Base-by-base conservation (phyloP, 2,329 filamentous ascomycete species). In the Curvularia spicifera region DNA sequence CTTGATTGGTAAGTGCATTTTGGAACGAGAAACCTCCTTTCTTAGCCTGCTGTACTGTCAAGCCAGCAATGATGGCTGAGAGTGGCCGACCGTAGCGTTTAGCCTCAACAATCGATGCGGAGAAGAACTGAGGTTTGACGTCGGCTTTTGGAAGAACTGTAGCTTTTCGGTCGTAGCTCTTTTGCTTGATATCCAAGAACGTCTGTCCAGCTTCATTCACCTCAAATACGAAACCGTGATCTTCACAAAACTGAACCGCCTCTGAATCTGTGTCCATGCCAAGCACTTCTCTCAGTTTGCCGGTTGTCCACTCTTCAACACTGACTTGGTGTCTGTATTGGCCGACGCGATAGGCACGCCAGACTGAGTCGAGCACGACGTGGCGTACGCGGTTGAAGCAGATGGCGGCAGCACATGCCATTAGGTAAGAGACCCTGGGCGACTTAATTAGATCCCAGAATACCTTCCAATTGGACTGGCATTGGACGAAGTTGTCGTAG, bases 371-470 rank as follows among this genome's bases (percentile, higher is more conserved):
- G 45, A 89, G 78, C 5, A 83, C 81, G 24, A 80, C 82, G 50
- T 84, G 80, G 10, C 87, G 83, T 43, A 89, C 76, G 26, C 83
- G 76, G 53, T 84, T 84, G 74, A 89, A 89, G 60, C 84, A 84
- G 10, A 87, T 83, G 65, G 89, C 87, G 1, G 85, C 84, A 24
- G 87, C 84, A 71, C 87, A 89, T 7, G 83, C 86, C 82, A 87
- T 85, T 7, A 88, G 75, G 66, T 88, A 89, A 0, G 86, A 85
- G 1, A 86, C 81, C 31, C 79, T 77, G 3, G 78, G 78, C 0
- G 85, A 88, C 53, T 79, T 78, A 42, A 89, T 72, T 18, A 86
- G 66, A 9, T 77, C 79, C 80, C 87, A 89, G 64, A 88, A 88
- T 2, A 79, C 78, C 47, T 80, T 75, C 72, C 84, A 86, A 59